Evolutionary conservation across 331 rosid genomes (phyloP).

Genomic region (Ulmus americana): DNA sequence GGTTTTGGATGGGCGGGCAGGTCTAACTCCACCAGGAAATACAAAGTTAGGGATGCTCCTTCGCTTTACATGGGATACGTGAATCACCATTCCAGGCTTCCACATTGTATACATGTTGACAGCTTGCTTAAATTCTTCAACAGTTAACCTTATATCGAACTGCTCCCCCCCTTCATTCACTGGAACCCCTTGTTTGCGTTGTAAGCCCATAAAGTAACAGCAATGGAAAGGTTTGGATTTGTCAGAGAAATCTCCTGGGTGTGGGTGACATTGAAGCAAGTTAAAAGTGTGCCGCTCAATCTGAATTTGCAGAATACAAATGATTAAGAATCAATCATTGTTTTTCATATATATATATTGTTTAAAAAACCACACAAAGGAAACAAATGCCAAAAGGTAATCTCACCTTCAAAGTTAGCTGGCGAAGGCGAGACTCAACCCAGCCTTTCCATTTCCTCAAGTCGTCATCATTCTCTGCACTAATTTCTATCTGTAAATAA

Average conservation of each 20-base stretch:
- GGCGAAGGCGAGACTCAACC: slow-evolving; percentile 98
- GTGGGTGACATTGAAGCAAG: slow-evolving; percentile 90
- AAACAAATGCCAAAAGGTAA: slow-evolving; percentile 3
- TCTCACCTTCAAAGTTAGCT: slow-evolving; percentile 75
- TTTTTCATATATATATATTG: slow-evolving; percentile 6
- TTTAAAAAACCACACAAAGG: not conserved
- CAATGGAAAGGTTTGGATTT: slow-evolving; percentile 60
- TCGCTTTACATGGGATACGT: slow-evolving; percentile 70
- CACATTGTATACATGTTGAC: slow-evolving; percentile 49
- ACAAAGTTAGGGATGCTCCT: slow-evolving; percentile 71
- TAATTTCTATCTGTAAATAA: slow-evolving; percentile 77
- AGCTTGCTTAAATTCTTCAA: slow-evolving; percentile 63
- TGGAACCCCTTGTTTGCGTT: slow-evolving; percentile 74
- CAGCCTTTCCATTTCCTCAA: slow-evolving; percentile 95
- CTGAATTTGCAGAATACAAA: slow-evolving; percentile 36
- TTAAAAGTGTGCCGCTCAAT: slow-evolving; percentile 71
- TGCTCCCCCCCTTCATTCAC: slow-evolving; percentile 61
- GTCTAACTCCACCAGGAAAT: slow-evolving; percentile 75
- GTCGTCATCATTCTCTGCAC: slow-evolving; percentile 70
- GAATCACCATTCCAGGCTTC: slow-evolving; percentile 79
- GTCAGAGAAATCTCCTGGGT: slow-evolving; percentile 85
- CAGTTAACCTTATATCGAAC: slow-evolving; percentile 77
- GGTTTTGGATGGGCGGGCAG: slow-evolving; percentile 43
- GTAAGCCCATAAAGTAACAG: slow-evolving; percentile 93
- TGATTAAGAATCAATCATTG: slow-evolving; percentile 11